Evolutionary conservation across 2,329 filamentous ascomycete genomes (phyloP).

Genomic region (Arachnomyces sp.): DNA sequence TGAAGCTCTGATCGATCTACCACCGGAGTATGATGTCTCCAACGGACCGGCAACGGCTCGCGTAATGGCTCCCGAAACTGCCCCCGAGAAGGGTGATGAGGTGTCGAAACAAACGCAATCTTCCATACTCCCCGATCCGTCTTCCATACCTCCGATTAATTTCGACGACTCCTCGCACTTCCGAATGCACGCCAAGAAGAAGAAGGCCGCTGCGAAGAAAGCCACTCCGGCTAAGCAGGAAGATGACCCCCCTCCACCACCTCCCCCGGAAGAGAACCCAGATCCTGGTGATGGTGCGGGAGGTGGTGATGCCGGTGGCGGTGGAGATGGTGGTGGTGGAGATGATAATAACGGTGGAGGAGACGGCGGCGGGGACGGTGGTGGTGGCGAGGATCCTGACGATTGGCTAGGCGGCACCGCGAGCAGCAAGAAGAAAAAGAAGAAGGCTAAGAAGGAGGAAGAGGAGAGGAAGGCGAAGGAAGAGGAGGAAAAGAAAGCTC

Average conservation of each 20-base stretch:
- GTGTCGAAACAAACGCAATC: background rate
- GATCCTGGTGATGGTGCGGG: constrained; percentile 6
- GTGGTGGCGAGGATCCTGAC: constrained; percentile 8
- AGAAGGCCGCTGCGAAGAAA: constrained; percentile 10
- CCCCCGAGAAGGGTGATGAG: background rate
- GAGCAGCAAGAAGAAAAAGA: constrained; percentile 13
- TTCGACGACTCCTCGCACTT: constrained; percentile 11
- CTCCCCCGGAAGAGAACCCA: too few relatives aligned
- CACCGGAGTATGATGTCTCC: constrained; percentile 24
- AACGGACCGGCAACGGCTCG: constrained; percentile 1
- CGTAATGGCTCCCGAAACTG: background rate
- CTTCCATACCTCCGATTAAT: constrained; percentile 5
- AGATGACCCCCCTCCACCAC: constrained; percentile 5
- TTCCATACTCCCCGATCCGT: background rate
- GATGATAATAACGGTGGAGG: background rate
- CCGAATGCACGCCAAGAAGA: constrained; percentile 5
- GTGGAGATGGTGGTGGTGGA: background rate
- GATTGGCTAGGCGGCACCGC: constrained; percentile 3
- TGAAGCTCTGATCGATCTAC: constrained; percentile 11
- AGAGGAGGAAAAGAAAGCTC: constrained; percentile 3
- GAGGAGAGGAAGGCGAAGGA: constrained; percentile 6
- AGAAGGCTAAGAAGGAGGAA: constrained; percentile 10
- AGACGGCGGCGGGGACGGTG: constrained; percentile 3
- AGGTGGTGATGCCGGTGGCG: constrained; percentile 5
- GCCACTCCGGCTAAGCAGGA: constrained; percentile 1